Conservation (phyloP, 2,329 filamentous ascomycete genomes). For the Fusarium domesticum region DNA sequence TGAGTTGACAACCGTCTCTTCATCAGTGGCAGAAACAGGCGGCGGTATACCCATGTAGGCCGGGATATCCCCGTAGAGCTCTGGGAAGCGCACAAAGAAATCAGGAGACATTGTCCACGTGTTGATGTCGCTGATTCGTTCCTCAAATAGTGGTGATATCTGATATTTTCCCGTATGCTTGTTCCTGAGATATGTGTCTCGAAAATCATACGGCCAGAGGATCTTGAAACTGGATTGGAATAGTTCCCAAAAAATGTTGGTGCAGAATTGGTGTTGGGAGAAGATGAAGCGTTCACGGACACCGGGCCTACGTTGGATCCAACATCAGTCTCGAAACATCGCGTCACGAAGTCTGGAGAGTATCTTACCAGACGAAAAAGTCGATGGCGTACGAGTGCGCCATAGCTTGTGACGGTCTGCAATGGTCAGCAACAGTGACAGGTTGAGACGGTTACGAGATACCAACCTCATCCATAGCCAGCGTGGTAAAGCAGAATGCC, state of each 20-base stretch:
- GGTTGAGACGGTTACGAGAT: background rate
- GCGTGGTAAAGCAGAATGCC: constrained; percentile 20
- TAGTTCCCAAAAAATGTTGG: constrained; percentile 30
- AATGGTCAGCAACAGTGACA: background rate
- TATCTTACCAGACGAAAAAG: constrained; percentile 31
- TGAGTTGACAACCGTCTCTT: background rate
- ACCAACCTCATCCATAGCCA: constrained; percentile 30
- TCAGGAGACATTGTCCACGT: constrained; percentile 30
- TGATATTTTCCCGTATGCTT: constrained; percentile 24
- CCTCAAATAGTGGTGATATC: constrained; percentile 25
- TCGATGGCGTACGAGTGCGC: constrained; percentile 32
- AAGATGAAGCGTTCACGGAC: constrained; percentile 32
- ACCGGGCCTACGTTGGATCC: constrained; percentile 23
- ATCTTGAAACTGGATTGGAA: constrained; percentile 23
- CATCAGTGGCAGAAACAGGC: background rate
- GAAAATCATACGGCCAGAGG: constrained; percentile 26
- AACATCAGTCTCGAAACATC: too few species aligned
- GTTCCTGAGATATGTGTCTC: constrained; percentile 28
- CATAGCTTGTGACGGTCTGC: constrained; percentile 29
- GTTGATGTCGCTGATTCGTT: constrained; percentile 28
- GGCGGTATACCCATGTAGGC: constrained; percentile 3
- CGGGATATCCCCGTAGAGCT: constrained; percentile 33
- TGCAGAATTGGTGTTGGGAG: constrained; percentile 30
- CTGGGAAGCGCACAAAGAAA: constrained; percentile 28
- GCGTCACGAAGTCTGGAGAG: background rate